Conservation (phyloP, 768 basidiomycete species). For the Hygrocybe coccinea region DNA sequence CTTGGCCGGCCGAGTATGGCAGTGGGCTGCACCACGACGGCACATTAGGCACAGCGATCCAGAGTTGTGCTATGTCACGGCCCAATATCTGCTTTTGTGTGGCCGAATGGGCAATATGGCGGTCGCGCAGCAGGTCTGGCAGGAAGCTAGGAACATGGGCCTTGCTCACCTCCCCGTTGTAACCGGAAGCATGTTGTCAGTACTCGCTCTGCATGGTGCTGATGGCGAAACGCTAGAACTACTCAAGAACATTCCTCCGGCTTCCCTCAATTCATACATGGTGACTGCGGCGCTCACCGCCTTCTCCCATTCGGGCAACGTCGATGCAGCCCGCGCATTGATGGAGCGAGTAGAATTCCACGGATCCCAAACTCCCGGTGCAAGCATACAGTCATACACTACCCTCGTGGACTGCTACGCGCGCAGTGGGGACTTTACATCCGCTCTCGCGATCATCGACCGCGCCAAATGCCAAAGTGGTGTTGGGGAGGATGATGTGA, state of each 20-base stretch:
- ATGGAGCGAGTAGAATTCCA: constrained; percentile 21
- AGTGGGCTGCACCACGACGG: constrained; percentile 19
- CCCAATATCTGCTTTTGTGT: constrained; percentile 22
- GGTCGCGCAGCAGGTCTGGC: constrained; percentile 21
- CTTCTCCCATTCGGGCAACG: constrained; percentile 22
- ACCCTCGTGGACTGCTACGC: constrained; percentile 21
- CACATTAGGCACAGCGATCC: constrained; percentile 17
- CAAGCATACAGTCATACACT: constrained; percentile 20
- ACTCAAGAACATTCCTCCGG: constrained; percentile 21
- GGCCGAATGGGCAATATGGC: constrained; percentile 19
- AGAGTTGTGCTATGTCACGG: constrained; percentile 18
- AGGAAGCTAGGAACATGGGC: constrained; percentile 21
- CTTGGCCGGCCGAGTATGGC: constrained; percentile 19
- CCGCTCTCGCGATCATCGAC: constrained; percentile 22
- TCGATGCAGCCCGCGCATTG: constrained; percentile 21
- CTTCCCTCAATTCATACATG: constrained; percentile 25
- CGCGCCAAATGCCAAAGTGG: constrained; percentile 19
- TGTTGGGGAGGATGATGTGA: constrained; percentile 22
- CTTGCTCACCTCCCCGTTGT: constrained; percentile 20
- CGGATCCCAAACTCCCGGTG: constrained; percentile 13
- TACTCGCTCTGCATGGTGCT: constrained; percentile 20
- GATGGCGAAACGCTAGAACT: constrained; percentile 19
- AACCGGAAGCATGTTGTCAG: constrained; percentile 22
- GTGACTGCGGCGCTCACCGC: constrained; percentile 22
- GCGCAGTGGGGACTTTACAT: constrained; percentile 21